These are phyloP conservation scores for Rhododendron mucronatum DNA, from an alignment of 148 eudicot genomes.

Conservation along the genomic window DNA sequence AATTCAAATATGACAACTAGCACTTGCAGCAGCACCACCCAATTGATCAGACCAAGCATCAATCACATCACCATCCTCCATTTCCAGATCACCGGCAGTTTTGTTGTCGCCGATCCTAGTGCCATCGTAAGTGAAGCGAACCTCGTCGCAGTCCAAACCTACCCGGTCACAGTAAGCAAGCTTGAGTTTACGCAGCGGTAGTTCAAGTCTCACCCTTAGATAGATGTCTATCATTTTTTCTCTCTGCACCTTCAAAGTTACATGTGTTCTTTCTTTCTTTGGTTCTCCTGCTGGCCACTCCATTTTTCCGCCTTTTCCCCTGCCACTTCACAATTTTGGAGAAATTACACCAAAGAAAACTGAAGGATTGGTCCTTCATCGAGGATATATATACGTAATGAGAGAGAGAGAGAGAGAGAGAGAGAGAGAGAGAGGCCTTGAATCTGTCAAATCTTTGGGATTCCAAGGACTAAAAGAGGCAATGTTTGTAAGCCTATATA, in stretches of 20 bases:
- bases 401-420: not conserved
- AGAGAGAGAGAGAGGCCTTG: not conserved
- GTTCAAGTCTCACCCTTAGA: not conserved
- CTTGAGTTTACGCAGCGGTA: not conserved
- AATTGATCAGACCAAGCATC: not conserved
- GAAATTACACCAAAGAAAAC: not conserved
- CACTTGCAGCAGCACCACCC: not conserved
- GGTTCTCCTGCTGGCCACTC: not conserved
- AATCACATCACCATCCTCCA: not conserved
- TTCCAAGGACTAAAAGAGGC: not conserved
- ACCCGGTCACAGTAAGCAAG: not conserved
- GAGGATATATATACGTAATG: not conserved
- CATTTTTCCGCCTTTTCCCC: not conserved
- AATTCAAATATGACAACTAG: not conserved
- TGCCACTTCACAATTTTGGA: not conserved
- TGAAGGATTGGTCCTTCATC: not conserved
- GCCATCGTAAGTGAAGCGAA: not conserved
- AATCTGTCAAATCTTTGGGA: not conserved
- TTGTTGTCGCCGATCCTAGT: not conserved
- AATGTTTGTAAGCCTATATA: too few relatives aligned
- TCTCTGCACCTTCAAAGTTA: conserved; percentile 1
- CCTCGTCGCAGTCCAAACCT: not conserved
- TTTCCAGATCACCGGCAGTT: not conserved
- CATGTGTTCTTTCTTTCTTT: not conserved
- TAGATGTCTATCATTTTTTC: not conserved